phyloP scores from a whole-genome alignment of 768 basidiomycete species.

The Boletales sp. region DNA sequence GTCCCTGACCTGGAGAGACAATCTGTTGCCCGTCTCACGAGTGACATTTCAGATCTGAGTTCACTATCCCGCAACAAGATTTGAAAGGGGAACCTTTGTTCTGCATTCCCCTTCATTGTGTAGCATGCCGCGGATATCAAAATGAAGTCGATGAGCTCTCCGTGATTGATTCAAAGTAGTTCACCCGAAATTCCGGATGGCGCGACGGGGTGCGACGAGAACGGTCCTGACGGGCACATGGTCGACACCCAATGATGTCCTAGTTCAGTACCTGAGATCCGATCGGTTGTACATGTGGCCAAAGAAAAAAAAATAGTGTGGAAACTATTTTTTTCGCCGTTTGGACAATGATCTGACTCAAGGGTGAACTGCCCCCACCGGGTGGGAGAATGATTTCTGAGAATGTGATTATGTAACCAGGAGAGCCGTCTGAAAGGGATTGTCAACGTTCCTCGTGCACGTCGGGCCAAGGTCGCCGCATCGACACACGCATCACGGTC shows the following conservation, averaged over 20 bases:
- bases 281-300: conserved; percentile 6
- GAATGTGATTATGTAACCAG: conserved; percentile 12
- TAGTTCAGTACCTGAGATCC: conserved; percentile 13
- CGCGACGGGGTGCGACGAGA: conserved; percentile 17
- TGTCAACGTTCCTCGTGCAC: conserved; percentile 1
- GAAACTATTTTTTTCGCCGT: conserved; percentile 3
- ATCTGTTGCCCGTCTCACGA: background rate
- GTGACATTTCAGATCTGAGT: too few species aligned
- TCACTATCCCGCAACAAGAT: background rate
- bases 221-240: conserved; percentile 9
- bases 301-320: background rate
- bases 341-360: conserved; percentile 14
- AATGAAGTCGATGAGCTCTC: background rate
- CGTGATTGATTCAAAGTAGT: background rate
- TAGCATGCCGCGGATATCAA: conserved; percentile 5
- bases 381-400: conserved; percentile 10
- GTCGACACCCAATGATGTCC: conserved; percentile 2
- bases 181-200: background rate
- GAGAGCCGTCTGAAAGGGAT: conserved; percentile 7
- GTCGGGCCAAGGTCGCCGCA: conserved; percentile 21
- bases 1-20: background rate
- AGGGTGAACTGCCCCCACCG: background rate
- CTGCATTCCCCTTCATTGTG: background rate
- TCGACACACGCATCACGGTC: conserved; percentile 17
- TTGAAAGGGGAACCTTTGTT: background rate